A percentile compares a stretch with the other conserved stretches of the same genome.
phyloP scores from a whole-genome alignment of 2,329 filamentous ascomycete species.

The Akanthomyces uredinophilus region DNA sequence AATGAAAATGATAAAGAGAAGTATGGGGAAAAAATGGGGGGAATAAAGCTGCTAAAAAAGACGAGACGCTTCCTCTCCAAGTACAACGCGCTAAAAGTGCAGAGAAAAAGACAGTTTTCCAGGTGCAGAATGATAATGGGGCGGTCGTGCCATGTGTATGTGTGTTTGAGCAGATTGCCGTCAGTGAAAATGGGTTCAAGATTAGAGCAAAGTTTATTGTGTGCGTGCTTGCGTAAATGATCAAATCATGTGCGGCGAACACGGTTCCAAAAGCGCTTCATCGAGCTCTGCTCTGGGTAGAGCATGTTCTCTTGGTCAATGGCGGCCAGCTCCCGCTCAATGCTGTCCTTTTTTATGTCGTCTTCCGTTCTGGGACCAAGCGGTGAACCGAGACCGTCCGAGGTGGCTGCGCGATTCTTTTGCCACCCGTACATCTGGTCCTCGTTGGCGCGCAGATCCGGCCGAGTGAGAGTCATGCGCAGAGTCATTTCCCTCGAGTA shows the following conservation, averaged over 20 bases:
- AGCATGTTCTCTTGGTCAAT: conserved; percentile 44
- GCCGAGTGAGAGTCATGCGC: conserved; percentile 88
- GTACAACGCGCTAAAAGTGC: conserved; percentile 5
- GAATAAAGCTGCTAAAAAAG: conserved; percentile 2
- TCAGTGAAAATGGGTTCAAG: neutral
- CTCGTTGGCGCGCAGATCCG: conserved; percentile 74
- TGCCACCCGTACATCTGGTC: conserved; percentile 69
- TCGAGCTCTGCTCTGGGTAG: conserved; percentile 43
- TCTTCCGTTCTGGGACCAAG: conserved; percentile 28
- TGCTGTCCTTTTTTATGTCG: conserved; percentile 47
- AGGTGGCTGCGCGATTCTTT: conserved; percentile 26
- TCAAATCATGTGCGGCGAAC: conserved; percentile 41
- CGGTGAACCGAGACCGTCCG: conserved; percentile 30
- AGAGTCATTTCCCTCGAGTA: conserved; percentile 84
- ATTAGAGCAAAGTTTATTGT: neutral
- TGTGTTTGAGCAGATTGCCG: conserved; percentile 10
- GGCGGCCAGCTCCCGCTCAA: conserved; percentile 49
- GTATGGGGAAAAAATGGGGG: neutral
- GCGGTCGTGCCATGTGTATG: neutral
- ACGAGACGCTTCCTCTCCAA: conserved; percentile 3
- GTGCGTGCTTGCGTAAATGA: neutral
- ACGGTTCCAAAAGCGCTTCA: conserved; percentile 61
- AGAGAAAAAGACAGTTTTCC: neutral
- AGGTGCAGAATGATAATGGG: neutral
- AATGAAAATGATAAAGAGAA: neutral